phyloP scores from a whole-genome alignment of 1,139 yeast species.

The Yamadazyma spencermartinsiae region DNA sequence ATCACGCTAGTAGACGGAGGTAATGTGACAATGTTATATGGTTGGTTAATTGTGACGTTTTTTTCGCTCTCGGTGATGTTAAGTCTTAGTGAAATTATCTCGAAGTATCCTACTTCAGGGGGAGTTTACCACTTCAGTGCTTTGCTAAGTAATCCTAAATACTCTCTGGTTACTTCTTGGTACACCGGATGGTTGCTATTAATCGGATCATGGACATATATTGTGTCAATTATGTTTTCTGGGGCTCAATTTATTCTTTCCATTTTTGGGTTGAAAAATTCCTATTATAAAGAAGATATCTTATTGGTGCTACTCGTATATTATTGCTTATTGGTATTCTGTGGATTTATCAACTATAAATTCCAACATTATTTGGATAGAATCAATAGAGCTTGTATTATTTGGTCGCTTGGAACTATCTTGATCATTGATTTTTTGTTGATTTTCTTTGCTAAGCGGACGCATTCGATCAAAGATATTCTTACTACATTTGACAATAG shows the following conservation, averaged over 20 bases:
- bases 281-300: conserved; percentile 57
- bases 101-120: conserved; percentile 74
- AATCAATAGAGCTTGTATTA: conserved; percentile 65
- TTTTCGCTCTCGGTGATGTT: conserved; percentile 63
- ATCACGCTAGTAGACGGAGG: conserved; percentile 73
- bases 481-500: conserved; percentile 70
- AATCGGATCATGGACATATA: conserved; percentile 76
- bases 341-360: conserved; percentile 62
- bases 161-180: conserved; percentile 63
- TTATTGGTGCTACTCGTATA: conserved; percentile 57
- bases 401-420: conserved; percentile 76
- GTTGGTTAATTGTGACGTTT: conserved; percentile 65
- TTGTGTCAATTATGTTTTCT: conserved; percentile 69
- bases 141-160: conserved; percentile 57
- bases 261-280: conserved; percentile 59
- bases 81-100: conserved; percentile 69
- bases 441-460: conserved; percentile 58
- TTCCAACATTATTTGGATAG: conserved; percentile 60
- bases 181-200: conserved; percentile 74
- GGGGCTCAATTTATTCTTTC: conserved; percentile 73
- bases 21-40: conserved; percentile 67
- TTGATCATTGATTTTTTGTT: conserved; percentile 63
- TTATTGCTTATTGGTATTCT: conserved; percentile 53
- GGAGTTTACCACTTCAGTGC: conserved; percentile 78
- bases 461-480: conserved; percentile 59